Conservation (phyloP, 768 basidiomycete genomes). For the Pulveroboletus frians region DNA sequence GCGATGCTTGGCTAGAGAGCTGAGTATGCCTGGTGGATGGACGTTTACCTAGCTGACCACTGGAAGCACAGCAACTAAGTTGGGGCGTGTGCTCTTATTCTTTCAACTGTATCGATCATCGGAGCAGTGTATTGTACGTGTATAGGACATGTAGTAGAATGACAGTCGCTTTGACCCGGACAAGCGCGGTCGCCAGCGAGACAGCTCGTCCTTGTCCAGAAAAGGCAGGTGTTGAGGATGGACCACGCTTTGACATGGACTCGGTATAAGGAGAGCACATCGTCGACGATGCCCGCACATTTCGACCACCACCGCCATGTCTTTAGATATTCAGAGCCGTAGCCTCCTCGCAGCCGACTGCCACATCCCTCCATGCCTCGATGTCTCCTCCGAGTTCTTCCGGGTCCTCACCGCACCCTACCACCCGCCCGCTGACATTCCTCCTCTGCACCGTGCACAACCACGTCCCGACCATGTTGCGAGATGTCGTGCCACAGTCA, state of each 20-base stretch:
- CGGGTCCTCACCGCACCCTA: constrained; percentile 27
- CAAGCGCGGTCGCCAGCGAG: constrained; percentile 21
- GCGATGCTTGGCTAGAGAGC: constrained; percentile 23
- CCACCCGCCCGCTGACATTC: constrained; percentile 1
- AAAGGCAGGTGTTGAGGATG: constrained; percentile 34
- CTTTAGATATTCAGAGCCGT: constrained; percentile 12
- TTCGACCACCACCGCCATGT: constrained; percentile 11
- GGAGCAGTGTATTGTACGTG: constrained; percentile 13
- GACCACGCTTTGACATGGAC: constrained; percentile 27
- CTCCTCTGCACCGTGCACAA: constrained; percentile 7
- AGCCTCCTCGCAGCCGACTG: constrained; percentile 7
- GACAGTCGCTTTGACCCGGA: constrained; percentile 9
- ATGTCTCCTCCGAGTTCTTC: constrained; percentile 28
- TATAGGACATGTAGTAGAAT: constrained; percentile 8
- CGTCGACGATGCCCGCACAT: constrained; percentile 14
- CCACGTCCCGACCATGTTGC: constrained; percentile 18
- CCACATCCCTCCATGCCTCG: constrained; percentile 16
- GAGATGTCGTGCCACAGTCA: constrained; percentile 25
- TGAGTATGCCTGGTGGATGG: constrained; percentile 42
- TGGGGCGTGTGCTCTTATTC: neutral
- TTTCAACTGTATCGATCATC: constrained; percentile 13
- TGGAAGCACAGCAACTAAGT: neutral
- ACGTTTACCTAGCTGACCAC: constrained; percentile 19
- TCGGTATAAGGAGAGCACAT: constrained; percentile 21
- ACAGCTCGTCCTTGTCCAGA: constrained; percentile 24